Conservation (phyloP, 768 basidiomycete species). For the Boletus fagicola region DNA sequence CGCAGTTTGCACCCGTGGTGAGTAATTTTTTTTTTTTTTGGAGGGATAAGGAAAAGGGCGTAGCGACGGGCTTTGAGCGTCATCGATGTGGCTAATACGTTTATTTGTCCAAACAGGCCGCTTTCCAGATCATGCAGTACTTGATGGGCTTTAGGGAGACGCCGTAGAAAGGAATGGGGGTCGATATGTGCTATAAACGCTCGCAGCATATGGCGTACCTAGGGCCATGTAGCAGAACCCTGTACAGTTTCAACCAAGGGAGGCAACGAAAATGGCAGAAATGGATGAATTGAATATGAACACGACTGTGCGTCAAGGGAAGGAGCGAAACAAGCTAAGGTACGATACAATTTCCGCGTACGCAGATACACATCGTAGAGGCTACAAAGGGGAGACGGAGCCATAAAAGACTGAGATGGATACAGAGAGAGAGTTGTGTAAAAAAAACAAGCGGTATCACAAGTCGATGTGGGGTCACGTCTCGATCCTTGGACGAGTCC, state of each 20-base stretch:
- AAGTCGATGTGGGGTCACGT: background rate
- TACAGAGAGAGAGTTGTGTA: background rate
- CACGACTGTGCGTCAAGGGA: background rate
- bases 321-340: background rate
- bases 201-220: fast-evolving
- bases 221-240: background rate
- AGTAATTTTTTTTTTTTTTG: constrained; percentile 23
- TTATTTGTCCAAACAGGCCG: constrained; percentile 42
- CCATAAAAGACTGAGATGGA: background rate
- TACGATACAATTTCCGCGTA: background rate
- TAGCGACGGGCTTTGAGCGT: background rate
- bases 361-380: background rate
- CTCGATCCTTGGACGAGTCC: constrained; percentile 1
- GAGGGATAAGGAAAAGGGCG: background rate
- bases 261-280: background rate
- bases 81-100: background rate
- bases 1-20: constrained; percentile 63
- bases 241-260: background rate
- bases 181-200: too few relatives aligned
- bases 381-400: background rate
- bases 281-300: background rate
- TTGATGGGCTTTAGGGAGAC: constrained; percentile 60
- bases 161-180: constrained; percentile 24
- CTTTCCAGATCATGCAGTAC: constrained; percentile 68
- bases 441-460: background rate